These are phyloP conservation scores for Xylaria arbuscula DNA, from an alignment of 2,329 filamentous ascomycete genomes.

Conservation along the genomic window DNA sequence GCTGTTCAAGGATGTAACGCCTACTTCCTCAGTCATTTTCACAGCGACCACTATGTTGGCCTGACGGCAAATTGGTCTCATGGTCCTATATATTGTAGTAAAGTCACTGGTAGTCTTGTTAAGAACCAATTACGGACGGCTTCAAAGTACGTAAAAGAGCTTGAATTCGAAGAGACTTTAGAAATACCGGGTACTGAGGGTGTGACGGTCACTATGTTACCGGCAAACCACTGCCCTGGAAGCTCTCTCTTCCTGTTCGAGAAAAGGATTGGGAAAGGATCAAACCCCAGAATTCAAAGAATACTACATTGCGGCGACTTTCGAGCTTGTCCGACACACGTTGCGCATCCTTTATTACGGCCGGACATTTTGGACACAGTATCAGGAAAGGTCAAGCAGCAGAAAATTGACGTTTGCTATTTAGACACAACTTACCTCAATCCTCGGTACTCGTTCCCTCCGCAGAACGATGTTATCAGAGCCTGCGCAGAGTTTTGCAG, in stretches of 20 bases:
- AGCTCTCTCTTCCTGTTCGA: slow-evolving; percentile 95
- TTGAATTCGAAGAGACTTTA: slow-evolving; percentile 84
- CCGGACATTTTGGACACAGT: slow-evolving; percentile 78
- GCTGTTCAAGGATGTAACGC: slow-evolving; percentile 91
- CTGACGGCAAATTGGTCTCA: slow-evolving; percentile 89
- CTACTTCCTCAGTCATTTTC: slow-evolving; percentile 97
- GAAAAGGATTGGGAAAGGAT: slow-evolving; percentile 73
- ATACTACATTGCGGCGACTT: slow-evolving; percentile 97
- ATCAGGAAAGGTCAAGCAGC: slow-evolving; percentile 77
- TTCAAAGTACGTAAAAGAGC: slow-evolving; percentile 82
- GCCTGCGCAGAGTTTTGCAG: slow-evolving; percentile 90
- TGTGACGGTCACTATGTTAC: slow-evolving; percentile 91
- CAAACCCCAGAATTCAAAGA: slow-evolving; percentile 73
- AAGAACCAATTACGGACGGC: slow-evolving; percentile 87
- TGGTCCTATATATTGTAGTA: slow-evolving; percentile 96
- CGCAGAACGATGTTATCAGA: slow-evolving; percentile 85
- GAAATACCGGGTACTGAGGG: slow-evolving; percentile 86
- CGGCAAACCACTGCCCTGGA: slow-evolving; percentile 95
- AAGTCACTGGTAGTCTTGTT: slow-evolving; percentile 89
- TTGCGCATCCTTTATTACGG: slow-evolving; percentile 82
- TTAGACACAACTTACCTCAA: slow-evolving; percentile 97
- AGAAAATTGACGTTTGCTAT: slow-evolving; percentile 95
- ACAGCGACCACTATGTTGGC: slow-evolving; percentile 97
- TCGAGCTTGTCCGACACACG: slow-evolving; percentile 85
- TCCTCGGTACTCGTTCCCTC: slow-evolving; percentile 93